Base-by-base conservation (phyloP, 1,284 basidiomycete species). In the Fistulina hepatica region DNA sequence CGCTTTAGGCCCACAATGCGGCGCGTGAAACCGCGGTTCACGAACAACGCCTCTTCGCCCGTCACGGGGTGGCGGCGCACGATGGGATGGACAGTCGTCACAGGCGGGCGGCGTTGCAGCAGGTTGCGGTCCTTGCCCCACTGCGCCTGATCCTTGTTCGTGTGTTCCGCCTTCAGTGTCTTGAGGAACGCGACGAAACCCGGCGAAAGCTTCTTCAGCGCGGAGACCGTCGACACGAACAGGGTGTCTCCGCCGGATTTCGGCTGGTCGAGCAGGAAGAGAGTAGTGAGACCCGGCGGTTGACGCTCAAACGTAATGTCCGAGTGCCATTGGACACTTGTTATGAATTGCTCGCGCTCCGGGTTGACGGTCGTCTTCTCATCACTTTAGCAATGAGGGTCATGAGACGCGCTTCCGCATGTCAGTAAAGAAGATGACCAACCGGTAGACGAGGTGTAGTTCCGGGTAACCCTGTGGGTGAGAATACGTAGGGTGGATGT, bases 231-330 rank as follows among this genome's bases (percentile, higher is more conserved):
- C 20, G 73, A 80, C 52, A 67, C 75, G 74, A 74, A 81, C 22
- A 78, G 64, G 2, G 79, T 82, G 51, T 83, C 80, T 5, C 78
- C 79, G 21, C 80, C 81, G 23, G 63, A 60, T 42, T 76, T 71
- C 0, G 78, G 81, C 36, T 67, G 63, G 35, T 76, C 66, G 58
- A 81, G 63, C 44, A 81, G 51, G 51, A 81, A 80, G 39, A 83
- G 61, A 4, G 77, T 80, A n/a, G 78, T 77, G 35, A 71, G 67
- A 52, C 73, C 61, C n/a, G 73, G 83, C 34, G 75, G 82, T 49
- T 83, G 81, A 11, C 75, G 47, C 56, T 90, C 84, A 58, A 86
- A 89, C 2, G 80, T 60, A 6, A 85, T 82, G 54, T 89, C 85
- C 2, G 77, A 76, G 58, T 89, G 84, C 76, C 76, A 88, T 35